A percentile compares a stretch with the other conserved stretches of the same genome.
Conservation (phyloP, 1,139 yeast species). For the Meyerozyma athensensis region DNA sequence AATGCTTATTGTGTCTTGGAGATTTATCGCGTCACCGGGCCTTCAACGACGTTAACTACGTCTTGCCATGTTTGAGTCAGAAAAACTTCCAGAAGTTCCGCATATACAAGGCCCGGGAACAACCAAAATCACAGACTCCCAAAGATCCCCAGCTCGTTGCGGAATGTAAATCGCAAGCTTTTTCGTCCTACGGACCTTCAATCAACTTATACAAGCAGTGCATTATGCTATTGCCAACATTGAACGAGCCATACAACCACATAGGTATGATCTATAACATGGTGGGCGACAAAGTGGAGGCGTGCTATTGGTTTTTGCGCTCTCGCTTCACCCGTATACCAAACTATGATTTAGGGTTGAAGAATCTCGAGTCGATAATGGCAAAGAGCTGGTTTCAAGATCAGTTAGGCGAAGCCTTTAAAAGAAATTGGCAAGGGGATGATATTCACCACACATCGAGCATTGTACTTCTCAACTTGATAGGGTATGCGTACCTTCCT, state of each 20-base stretch:
- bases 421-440: slow-evolving; percentile 18
- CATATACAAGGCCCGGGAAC: slow-evolving; percentile 32
- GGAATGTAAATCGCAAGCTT: neutral
- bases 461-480: slow-evolving; percentile 21
- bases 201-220: slow-evolving; percentile 49
- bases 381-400: slow-evolving; percentile 27
- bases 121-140: slow-evolving; percentile 6
- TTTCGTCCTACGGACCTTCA: slow-evolving; percentile 24
- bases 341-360: slow-evolving; percentile 38
- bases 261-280: slow-evolving; percentile 53
- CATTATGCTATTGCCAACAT: slow-evolving; percentile 53
- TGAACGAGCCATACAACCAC: slow-evolving; percentile 65
- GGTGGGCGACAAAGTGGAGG: slow-evolving; percentile 29
- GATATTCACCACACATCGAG: slow-evolving; percentile 8
- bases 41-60: slow-evolving; percentile 37
- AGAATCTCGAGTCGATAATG: slow-evolving; percentile 32
- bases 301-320: slow-evolving; percentile 49
- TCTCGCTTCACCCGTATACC: slow-evolving; percentile 52
- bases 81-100: slow-evolving; percentile 32
- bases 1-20: slow-evolving; percentile 54
- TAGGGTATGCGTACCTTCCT: slow-evolving; percentile 28
- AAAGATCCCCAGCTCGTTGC: slow-evolving; percentile 6
- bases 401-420: neutral
- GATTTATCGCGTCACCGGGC: slow-evolving; percentile 57
- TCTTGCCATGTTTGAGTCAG: slow-evolving; percentile 31